Conservation (phyloP, 805 yeast species). For the Maudiozyma turicensis region DNA sequence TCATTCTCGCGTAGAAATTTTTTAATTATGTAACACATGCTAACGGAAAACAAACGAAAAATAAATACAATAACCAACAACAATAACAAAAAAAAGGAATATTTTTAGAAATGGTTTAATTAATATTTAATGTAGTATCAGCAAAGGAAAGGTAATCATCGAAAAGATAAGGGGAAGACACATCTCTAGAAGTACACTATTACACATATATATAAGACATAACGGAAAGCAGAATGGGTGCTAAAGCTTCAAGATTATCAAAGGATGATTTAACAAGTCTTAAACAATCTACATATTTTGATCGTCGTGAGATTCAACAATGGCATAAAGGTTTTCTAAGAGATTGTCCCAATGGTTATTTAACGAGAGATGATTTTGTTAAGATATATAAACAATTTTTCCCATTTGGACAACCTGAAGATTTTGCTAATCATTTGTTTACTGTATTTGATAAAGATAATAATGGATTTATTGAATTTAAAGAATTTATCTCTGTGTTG, state of each 20-base stretch:
- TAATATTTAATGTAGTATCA: too few species aligned
- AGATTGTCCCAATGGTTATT: constrained; percentile 88
- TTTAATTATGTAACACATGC: too few species aligned
- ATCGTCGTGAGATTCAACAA: constrained; percentile 88
- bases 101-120: too few species aligned
- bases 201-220: neutral
- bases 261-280: constrained; percentile 81
- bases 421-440: constrained; percentile 81
- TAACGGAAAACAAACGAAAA: too few species aligned
- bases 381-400: constrained; percentile 92
- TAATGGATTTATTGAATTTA: constrained; percentile 77
- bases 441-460: constrained; percentile 79
- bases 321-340: constrained; percentile 96
- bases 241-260: constrained; percentile 83
- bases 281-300: constrained; percentile 81
- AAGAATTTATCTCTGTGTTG: constrained; percentile 82
- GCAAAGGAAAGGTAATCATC: too few species aligned
- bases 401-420: constrained; percentile 96
- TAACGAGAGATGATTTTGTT: constrained; percentile 77
- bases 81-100: too few species aligned
- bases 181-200: too few species aligned
- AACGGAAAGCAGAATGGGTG: constrained; percentile 57
- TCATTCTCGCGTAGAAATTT: too few species aligned
- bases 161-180: neutral
- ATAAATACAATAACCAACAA: too few species aligned